Conservation (phyloP, 148 eudicot genomes). For the Nepenthes mirabilis region DNA sequence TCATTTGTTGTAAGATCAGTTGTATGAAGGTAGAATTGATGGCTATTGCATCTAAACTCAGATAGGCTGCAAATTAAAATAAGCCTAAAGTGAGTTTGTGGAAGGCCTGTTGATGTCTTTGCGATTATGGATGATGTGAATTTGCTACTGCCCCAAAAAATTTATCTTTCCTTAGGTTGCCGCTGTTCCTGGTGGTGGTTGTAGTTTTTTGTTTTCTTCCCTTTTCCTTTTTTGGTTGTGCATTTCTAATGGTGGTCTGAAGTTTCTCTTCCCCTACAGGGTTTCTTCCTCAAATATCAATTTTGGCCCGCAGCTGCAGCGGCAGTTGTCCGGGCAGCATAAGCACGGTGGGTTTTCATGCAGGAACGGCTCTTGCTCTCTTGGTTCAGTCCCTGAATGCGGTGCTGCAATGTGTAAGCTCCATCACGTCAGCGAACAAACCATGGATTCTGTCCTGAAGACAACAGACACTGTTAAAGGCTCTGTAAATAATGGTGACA, state of each 20-base stretch:
- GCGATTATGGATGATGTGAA: too few species aligned
- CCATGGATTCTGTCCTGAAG: constrained; percentile 14
- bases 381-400: constrained; percentile 20
- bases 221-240: not conserved
- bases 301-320: constrained; percentile 12
- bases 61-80: too few species aligned
- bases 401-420: constrained; percentile 9
- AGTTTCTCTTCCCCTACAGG: constrained; percentile 14
- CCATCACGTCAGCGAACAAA: constrained; percentile 17
- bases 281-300: constrained; percentile 15
- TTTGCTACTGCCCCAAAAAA: too few species aligned
- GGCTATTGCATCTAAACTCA: not conserved
- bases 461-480: constrained; percentile 22
- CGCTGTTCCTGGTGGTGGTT: not conserved
- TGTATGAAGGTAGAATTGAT: not conserved
- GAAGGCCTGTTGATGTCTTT: too few species aligned
- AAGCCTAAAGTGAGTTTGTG: too few species aligned
- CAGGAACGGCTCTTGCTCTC: constrained; percentile 14
- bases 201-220: not conserved
- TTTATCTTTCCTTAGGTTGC: not conserved
- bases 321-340: constrained; percentile 16
- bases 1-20: too few species aligned
- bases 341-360: constrained; percentile 17
- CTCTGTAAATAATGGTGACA: constrained; percentile 39
- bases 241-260: not conserved